Evolutionary conservation across 1,284 basidiomycete species (phyloP), one percentile per base, ranked within the genome.

Genomic region (Apiotrichum akiyoshidainum): DNA sequence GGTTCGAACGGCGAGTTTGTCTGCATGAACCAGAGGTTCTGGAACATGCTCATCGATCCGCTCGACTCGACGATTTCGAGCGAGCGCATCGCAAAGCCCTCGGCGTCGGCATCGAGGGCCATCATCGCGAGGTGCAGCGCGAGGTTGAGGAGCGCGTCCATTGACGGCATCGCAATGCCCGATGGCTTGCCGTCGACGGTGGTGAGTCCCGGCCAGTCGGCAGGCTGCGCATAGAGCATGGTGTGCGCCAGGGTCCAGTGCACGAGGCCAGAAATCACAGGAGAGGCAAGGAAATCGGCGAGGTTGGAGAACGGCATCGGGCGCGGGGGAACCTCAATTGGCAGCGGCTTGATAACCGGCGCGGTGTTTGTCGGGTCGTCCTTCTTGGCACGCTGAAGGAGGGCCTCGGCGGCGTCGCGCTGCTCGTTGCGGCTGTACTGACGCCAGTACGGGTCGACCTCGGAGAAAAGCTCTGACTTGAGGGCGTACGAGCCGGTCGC

Each of bases 371-470:
- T 52, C 8, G 78, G 68, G 35, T 52, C 42, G 13, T 48, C 34
- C 72, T 83, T 85, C 80, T 85, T 86, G 52, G 87, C 71, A 49
- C 90, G 82, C 54, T 83, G 83, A 52, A 85, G 81, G 46, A 98
- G 80, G 8, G 90, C 83, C 37, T 83, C 84, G 68, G 95, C 92
- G n/a, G 92, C 94, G 71, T 94, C 90, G 69, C 97, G 92, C 46
- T 93, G 85, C 72, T 93, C 89, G 77, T 99, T 99, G 35, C 94
- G 84, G 13, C 91, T 89, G 77, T 96, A 99, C 72, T 98, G 93
- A 73, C 88, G 91, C 81, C 95, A 98, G 80, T 93, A 96, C 0
- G 94, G 93, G 69, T 98, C 90, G 63, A 99, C 88, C 65, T 97
- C 89, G 63, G 87, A 87, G 72, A 86, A 93, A 33, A 81, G 83